Base-by-base conservation (phyloP, 805 yeast genomes). In the Zygoascus bituminiphila region DNA sequence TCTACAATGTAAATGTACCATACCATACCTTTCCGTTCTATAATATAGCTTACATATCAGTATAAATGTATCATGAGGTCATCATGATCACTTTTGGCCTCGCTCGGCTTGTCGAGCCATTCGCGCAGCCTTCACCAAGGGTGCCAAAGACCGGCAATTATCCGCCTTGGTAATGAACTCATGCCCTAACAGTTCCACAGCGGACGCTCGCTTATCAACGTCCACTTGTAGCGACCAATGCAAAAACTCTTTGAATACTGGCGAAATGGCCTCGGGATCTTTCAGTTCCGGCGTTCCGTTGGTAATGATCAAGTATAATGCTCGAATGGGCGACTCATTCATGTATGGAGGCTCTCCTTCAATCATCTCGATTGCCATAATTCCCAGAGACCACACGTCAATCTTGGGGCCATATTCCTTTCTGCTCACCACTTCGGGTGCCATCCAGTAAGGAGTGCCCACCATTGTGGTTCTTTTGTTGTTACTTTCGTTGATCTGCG, bases 391-490 rank as follows among this genome's bases (percentile, higher is more conserved):
- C 99, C 99, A 93, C 44, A 93, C 82, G 68, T 93, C 99, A 40
- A 93, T 96, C 63, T 93, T 89, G 43, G 95, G 93, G 31, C 95
- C 98, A 62, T 93, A 93, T 62, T 89, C 96, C 64, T 88, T 89
- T 57, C 94, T 79, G 17, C 89, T 80, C 23, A 93, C 96, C 47
- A 93, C 96, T 65, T 93, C 99, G 1, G 99, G 99, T 0, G 99
- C 99, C 99, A 93, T 93, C 99, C 99, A 93, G 65, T 93, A 93
- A 12, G 99, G 98, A 0, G 99, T 93, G 14, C 99, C 99, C 15
- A 93, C 98, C 91, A 84, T 83, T 2, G 93, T 84, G 25, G 88
- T 85, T 51, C 93, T 74, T 67, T 84, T 84, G 51, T 77, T 74
- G 46, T 83, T 73, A 59, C 79, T 79, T 56, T 81, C 88, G 19